Percentiles rank a stretch among this genome's conserved stretches.
Conservation (phyloP, 768 basidiomycete species). For the Phanerochaete carnosa region DNA sequence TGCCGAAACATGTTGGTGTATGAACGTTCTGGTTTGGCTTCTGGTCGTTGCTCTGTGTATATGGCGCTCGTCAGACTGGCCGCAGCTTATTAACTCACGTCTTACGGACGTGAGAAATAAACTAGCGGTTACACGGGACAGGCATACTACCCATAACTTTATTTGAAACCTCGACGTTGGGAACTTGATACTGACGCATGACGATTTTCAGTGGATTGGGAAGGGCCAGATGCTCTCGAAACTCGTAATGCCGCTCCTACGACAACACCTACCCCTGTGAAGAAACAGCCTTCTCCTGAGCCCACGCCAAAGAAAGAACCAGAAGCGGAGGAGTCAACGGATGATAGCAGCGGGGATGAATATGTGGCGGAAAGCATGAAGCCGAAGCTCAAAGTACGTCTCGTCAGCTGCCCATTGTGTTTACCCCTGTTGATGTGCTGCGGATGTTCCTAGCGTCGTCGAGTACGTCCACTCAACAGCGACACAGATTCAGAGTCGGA, state of each 20-base stretch:
- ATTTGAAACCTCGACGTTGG: background rate
- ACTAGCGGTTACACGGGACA: background rate
- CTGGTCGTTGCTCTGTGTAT: background rate
- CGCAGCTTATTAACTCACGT: slow-evolving; percentile 7
- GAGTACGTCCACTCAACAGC: slow-evolving; percentile 35
- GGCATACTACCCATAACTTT: background rate
- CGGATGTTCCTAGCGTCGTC: slow-evolving; percentile 37
- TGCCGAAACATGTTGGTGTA: background rate
- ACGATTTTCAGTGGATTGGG: slow-evolving; percentile 63
- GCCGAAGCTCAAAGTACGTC: slow-evolving; percentile 43
- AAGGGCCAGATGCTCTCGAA: slow-evolving; percentile 59
- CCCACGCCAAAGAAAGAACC: slow-evolving; percentile 26
- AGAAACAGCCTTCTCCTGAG: background rate
- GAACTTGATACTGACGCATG: slow-evolving; percentile 17
- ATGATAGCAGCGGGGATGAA: slow-evolving; percentile 61
- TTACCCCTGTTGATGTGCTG: background rate
- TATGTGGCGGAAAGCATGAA: slow-evolving; percentile 46
- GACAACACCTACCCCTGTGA: background rate
- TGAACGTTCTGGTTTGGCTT: background rate
- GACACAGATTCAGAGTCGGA: slow-evolving; percentile 25
- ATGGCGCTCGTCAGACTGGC: background rate
- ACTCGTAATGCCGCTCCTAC: slow-evolving; percentile 18
- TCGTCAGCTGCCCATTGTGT: background rate
- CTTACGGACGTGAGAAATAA: slow-evolving; percentile 13
- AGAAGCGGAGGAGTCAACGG: slow-evolving; percentile 22